phyloP scores from a whole-genome alignment of 495 filamentous ascomycete genomes.

The Pyrenopolyporus hunteri region DNA sequence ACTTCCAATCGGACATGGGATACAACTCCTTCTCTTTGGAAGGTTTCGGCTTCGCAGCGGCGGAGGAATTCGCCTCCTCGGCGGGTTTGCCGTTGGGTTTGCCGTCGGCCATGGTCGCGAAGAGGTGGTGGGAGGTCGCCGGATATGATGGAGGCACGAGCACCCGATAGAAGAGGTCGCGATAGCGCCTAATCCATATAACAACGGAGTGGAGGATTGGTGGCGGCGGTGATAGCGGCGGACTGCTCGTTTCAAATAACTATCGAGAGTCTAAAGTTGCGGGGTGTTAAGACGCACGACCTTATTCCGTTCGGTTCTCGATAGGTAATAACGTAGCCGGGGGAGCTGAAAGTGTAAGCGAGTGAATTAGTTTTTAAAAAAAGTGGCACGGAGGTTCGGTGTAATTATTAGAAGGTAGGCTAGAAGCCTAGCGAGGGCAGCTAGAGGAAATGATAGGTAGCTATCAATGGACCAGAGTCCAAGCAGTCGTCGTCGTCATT shows the following conservation, averaged over 20 bases:
- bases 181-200: slow-evolving; percentile 19
- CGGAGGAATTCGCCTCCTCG: slow-evolving; percentile 20
- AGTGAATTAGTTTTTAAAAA: too few relatives aligned
- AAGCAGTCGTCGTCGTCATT: slow-evolving; percentile 28
- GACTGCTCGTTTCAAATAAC: not conserved
- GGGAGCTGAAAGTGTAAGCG: not conserved
- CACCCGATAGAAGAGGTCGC: not conserved
- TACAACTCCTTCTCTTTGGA: slow-evolving; percentile 59
- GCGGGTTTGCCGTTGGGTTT: slow-evolving; percentile 25
- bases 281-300: slow-evolving; percentile 6
- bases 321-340: too few relatives aligned
- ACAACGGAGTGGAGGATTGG: not conserved
- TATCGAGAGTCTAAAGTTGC: not conserved
- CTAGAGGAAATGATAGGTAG: not conserved
- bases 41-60: slow-evolving; percentile 28
- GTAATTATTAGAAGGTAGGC: not conserved
- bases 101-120: slow-evolving; percentile 30
- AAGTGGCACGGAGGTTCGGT: not conserved
- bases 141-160: not conserved
- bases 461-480: slow-evolving; percentile 12
- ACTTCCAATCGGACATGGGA: slow-evolving; percentile 75
- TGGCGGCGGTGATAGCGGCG: not conserved
- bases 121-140: not conserved
- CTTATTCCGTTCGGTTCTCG: too few relatives aligned
- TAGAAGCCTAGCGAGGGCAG: not conserved